Evolutionary conservation across 1,284 basidiomycete species (phyloP).

Genomic region (Leccinum pallidistipes): DNA sequence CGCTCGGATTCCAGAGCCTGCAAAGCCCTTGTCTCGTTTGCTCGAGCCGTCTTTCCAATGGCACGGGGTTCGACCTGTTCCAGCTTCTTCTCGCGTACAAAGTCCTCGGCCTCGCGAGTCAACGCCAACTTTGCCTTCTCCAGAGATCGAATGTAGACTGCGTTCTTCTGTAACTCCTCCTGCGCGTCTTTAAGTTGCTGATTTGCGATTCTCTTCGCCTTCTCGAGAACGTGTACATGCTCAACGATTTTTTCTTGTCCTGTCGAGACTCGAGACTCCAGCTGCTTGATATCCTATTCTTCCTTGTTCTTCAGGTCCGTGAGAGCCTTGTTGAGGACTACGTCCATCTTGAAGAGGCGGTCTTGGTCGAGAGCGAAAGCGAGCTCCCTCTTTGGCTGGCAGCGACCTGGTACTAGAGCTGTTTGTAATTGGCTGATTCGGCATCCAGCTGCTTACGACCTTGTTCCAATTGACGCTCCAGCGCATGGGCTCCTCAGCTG

Average conservation of each 20-base stretch:
- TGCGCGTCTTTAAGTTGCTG: conserved; percentile 86
- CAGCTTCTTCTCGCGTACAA: conserved; percentile 72
- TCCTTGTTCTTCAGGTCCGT: conserved; percentile 82
- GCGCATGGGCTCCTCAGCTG: conserved; percentile 79
- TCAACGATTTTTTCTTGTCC: conserved; percentile 96
- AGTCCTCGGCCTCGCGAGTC: conserved; percentile 84
- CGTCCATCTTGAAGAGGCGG: conserved; percentile 70
- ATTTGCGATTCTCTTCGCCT: conserved; percentile 96
- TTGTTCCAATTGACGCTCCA: conserved; percentile 71
- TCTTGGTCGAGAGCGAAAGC: conserved; percentile 58
- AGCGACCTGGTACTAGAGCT: no score
- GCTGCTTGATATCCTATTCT: conserved; percentile 76
- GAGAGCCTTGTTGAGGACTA: conserved; percentile 78
- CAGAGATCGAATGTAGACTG: conserved; percentile 77
- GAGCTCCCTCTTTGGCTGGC: no score
- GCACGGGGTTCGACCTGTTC: conserved; percentile 67
- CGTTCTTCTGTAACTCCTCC: conserved; percentile 71
- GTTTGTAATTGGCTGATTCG: no score
- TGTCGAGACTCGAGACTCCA: conserved; percentile 70
- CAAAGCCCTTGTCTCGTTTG: conserved; percentile 59
- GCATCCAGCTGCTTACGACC: conserved; percentile 28
- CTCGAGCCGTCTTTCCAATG: conserved; percentile 64
- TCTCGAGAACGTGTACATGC: conserved; percentile 96
- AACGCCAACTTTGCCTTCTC: conserved; percentile 81
- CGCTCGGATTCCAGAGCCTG: conserved; percentile 67